Percentiles rank a stretch among this genome's conserved stretches.
Evolutionary conservation across 192 early-diverging fungal genomes (phyloP).

Genomic region (Backusella australiensis): DNA sequence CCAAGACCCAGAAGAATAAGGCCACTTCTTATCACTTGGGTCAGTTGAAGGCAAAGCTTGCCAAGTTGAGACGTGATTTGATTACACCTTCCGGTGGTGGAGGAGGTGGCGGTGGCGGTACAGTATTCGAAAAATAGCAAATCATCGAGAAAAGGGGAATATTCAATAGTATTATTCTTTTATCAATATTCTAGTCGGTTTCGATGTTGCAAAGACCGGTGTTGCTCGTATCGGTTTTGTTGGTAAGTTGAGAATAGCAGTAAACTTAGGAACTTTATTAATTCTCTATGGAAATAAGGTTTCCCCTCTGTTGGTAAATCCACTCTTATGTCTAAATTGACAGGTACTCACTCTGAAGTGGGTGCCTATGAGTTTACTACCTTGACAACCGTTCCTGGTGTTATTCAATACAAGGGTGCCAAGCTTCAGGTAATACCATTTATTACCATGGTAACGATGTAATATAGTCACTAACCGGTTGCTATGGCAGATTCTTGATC

Average conservation of each 20-base stretch:
- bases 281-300: slow-evolving; percentile 38
- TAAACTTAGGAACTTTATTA: background rate
- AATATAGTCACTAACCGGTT: background rate
- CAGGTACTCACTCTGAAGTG: slow-evolving; percentile 95
- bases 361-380: slow-evolving; percentile 99
- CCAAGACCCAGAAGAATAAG: slow-evolving; percentile 93
- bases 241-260: slow-evolving; percentile 22
- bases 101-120: slow-evolving; percentile 84
- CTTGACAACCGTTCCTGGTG: slow-evolving; percentile 97
- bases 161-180: background rate
- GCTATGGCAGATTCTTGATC: slow-evolving; percentile 78
- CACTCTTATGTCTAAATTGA: slow-evolving; percentile 96
- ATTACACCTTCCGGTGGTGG: slow-evolving; percentile 81
- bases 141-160: background rate
- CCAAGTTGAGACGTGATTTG: slow-evolving; percentile 94
- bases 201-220: slow-evolving; percentile 98
- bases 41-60: slow-evolving; percentile 93
- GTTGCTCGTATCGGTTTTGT: slow-evolving; percentile 98
- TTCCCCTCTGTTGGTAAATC: slow-evolving; percentile 99
- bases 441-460: background rate
- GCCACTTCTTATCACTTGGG: slow-evolving; percentile 95
- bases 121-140: background rate
- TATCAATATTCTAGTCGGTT: slow-evolving; percentile 63
- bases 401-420: slow-evolving; percentile 94
- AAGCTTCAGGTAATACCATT: slow-evolving; percentile 73